Evolutionary conservation across 208 protist species (phyloP), one percentile per base, ranked within the genome.

Genomic region (Wallacemonas collosoma): DNA sequence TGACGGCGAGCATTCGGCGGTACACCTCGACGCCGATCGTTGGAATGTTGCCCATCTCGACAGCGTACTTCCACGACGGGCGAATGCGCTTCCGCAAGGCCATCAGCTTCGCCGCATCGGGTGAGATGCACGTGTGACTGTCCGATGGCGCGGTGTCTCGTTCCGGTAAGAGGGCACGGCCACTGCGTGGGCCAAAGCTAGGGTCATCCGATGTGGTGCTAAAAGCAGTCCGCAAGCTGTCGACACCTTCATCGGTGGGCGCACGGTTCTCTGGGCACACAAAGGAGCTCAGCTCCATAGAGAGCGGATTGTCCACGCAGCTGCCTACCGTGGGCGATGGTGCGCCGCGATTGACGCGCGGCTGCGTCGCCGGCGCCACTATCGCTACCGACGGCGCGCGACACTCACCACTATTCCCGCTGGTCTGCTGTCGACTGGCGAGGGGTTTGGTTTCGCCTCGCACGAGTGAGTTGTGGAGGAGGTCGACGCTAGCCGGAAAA

Each of bases 1-100:
- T 44, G n/a, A 65, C 26, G 41, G 41, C n/a, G 15, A 65, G 60
- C 60, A 65, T 65, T 9, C 50, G 38, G n/a, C 53, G 38, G 60
- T 65, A 65, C 38, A 65, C 60, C 60, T 65, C 60, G 14, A 41
- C n/a, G 38, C 60, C 60, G 17, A 51, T n/a, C 4, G 40, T 9
- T 6, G 40, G 36, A 26, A 65, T 65, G 60, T 50, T 44, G 43
- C 60, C 60, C n/a, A 45, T 8, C 38, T 65, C 60, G 5, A 8
- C 60, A 6, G 60, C 60, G 9, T 17, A n/a, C 41, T 8, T 45
- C 60, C 60, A 65, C 60, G 60, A 36, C 26, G 60, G 60, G 3
- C 6, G 40, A 45, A 65, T 51, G 9, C 43, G 60, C 14, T 3
- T 8, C 15, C 60, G 60, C 11, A 65, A 41, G 41, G 12, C 2